Conservation (phyloP, 768 basidiomycete genomes). For the Tylopilus cervinicoccineus region DNA sequence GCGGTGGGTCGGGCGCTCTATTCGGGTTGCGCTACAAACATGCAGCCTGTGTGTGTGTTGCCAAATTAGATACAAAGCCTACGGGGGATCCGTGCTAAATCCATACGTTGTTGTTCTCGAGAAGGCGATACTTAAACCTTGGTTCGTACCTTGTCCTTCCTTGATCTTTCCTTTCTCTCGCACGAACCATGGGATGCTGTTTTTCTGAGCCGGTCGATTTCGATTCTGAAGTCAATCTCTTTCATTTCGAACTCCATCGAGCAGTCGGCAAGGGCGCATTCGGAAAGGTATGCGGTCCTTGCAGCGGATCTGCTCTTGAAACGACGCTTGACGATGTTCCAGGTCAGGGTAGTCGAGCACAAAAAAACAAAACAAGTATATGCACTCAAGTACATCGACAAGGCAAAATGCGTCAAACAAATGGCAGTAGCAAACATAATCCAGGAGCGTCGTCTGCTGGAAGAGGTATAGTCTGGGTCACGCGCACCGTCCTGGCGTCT, state of each 20-base stretch:
- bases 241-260: slow-evolving; percentile 94
- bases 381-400: slow-evolving; percentile 98
- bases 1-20: background rate
- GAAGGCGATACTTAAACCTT: slow-evolving; percentile 23
- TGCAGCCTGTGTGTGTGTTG: too few relatives aligned
- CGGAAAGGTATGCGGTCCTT: slow-evolving; percentile 69
- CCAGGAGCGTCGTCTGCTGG: slow-evolving; percentile 87
- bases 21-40: background rate
- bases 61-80: slow-evolving; percentile 25
- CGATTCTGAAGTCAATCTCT: slow-evolving; percentile 80
- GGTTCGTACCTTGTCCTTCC: slow-evolving; percentile 20
- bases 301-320: background rate
- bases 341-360: slow-evolving; percentile 98
- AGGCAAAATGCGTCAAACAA: slow-evolving; percentile 85
- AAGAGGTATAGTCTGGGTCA: slow-evolving; percentile 77
- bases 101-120: slow-evolving; percentile 33
- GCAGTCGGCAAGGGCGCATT: slow-evolving; percentile 97
- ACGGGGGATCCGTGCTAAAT: slow-evolving; percentile 21
- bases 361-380: slow-evolving; percentile 89
- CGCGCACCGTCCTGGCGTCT: background rate
- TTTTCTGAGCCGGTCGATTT: slow-evolving; percentile 82
- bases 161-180: slow-evolving; percentile 32
- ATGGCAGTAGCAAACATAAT: slow-evolving; percentile 91
- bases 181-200: slow-evolving; percentile 53
- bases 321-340: slow-evolving; percentile 4